These are phyloP conservation scores for Phytophthora megakarya DNA, from an alignment of 352 stramenopile genomes.

Conservation along the genomic window DNA sequence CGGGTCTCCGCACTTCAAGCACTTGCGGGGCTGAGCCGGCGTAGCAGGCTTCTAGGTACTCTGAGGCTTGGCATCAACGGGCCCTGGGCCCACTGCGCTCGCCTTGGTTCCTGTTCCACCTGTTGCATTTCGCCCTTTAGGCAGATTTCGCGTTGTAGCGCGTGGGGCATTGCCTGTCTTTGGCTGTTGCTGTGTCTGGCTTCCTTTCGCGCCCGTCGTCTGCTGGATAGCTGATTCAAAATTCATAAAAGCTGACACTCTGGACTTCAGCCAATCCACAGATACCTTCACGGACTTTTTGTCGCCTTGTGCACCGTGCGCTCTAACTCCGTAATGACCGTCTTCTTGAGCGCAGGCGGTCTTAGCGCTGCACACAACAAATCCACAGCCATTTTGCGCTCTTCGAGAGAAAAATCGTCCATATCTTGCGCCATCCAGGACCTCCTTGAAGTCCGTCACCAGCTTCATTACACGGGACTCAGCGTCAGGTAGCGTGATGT, in stretches of 20 bases:
- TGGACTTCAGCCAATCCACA: constrained; percentile 2
- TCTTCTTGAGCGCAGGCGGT: constrained; percentile 4
- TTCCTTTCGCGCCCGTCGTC: background rate
- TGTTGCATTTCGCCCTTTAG: background rate
- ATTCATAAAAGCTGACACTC: background rate
- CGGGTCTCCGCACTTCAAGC: too few species aligned
- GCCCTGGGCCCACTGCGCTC: background rate
- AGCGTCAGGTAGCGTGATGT: constrained; percentile 10
- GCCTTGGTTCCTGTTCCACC: background rate
- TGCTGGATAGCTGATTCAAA: constrained; percentile 3
- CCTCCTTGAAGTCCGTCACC: constrained; percentile 15
- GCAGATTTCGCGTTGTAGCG: background rate
- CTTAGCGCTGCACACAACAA: constrained; percentile 3
- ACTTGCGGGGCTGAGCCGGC: too few species aligned
- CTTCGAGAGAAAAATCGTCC: constrained; percentile 9
- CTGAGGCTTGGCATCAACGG: too few species aligned
- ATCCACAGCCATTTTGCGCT: constrained; percentile 5
- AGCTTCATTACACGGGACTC: constrained; percentile 20
- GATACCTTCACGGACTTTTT: constrained; percentile 9
- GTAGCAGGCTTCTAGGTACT: too few species aligned
- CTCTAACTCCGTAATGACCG: constrained; percentile 4
- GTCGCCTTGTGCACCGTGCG: constrained; percentile 5
- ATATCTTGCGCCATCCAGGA: constrained; percentile 17
- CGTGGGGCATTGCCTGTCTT: background rate
- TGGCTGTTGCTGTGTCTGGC: background rate